Evolutionary conservation across 2,329 filamentous ascomycete species (phyloP).

Genomic region (Hypomyces rosellus): DNA sequence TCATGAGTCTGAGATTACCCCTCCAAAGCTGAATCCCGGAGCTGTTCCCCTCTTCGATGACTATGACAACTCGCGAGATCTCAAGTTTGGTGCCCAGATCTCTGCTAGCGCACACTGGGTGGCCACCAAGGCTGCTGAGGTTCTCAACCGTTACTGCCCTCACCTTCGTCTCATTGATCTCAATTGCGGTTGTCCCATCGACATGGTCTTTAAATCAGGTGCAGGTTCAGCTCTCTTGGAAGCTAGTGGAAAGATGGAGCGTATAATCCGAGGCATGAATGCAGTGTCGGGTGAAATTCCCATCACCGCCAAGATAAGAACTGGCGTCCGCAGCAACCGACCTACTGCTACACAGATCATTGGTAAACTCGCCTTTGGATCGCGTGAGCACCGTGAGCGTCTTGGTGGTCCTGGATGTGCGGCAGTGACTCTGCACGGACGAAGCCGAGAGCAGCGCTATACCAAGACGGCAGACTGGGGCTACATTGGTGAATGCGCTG

Average conservation of each 20-base stretch:
- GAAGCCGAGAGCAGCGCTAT: slow-evolving; percentile 91
- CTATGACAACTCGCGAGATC: slow-evolving; percentile 76
- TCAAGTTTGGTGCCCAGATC: slow-evolving; percentile 89
- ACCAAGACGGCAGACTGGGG: slow-evolving; percentile 87
- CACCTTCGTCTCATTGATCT: slow-evolving; percentile 86
- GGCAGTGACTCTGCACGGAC: slow-evolving; percentile 91
- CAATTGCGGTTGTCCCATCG: slow-evolving; percentile 96
- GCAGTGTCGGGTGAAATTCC: slow-evolving; percentile 83
- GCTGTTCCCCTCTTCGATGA: slow-evolving; percentile 53
- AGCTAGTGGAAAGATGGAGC: slow-evolving; percentile 77
- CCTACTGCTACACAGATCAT: slow-evolving; percentile 77
- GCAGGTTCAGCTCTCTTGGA: slow-evolving; percentile 92
- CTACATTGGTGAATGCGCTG: slow-evolving; percentile 87
- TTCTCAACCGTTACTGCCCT: slow-evolving; percentile 69
- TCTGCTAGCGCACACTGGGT: slow-evolving; percentile 88
- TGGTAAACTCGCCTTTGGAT: slow-evolving; percentile 76
- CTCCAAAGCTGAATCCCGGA: slow-evolving; percentile 60
- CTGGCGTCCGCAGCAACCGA: slow-evolving; percentile 73
- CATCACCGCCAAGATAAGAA: slow-evolving; percentile 91
- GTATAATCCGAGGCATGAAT: slow-evolving; percentile 95
- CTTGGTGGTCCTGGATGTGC: slow-evolving; percentile 77
- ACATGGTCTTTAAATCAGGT: slow-evolving; percentile 82
- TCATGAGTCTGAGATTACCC: slow-evolving; percentile 71
- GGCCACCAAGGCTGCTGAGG: slow-evolving; percentile 81
- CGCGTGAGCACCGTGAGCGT: slow-evolving; percentile 62